Evolutionary conservation across 1,284 basidiomycete genomes (phyloP).

Genomic region (Cryptococcus maquisensis): DNA sequence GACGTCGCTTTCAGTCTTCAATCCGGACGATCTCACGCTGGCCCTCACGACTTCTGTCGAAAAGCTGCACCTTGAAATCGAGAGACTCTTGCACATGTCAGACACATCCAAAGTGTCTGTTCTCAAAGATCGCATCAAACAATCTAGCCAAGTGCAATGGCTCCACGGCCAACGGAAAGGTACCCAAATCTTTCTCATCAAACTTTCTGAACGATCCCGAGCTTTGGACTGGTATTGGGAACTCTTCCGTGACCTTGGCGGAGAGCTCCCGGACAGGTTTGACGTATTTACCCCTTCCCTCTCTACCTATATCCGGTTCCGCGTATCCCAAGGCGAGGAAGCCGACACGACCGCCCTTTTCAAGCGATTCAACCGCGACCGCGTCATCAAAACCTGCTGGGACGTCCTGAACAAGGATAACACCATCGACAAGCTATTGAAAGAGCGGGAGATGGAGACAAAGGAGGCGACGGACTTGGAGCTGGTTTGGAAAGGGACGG

Average conservation of each 20-base stretch:
- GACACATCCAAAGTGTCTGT: constrained; percentile 14
- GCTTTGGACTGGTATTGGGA: constrained; percentile 49
- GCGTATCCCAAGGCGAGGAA: constrained; percentile 23
- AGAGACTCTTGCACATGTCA: constrained; percentile 6
- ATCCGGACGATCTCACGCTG: constrained; percentile 40
- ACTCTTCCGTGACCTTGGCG: constrained; percentile 40
- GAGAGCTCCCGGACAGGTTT: constrained; percentile 32
- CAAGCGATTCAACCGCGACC: constrained; percentile 20
- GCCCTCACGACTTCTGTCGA: constrained; percentile 33
- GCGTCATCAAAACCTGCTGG: constrained; percentile 27
- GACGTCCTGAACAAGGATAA: constrained; percentile 27
- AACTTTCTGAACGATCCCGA: constrained; percentile 37
- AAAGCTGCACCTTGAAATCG: constrained; percentile 21
- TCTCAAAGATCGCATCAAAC: constrained; percentile 23
- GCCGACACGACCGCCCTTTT: constrained; percentile 15
- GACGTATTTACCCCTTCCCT: constrained; percentile 38
- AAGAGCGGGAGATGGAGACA: constrained; percentile 15
- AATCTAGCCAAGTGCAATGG: constrained; percentile 38
- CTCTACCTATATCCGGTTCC: constrained; percentile 30
- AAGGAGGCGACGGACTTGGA: constrained; percentile 20
- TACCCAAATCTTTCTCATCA: constrained; percentile 41
- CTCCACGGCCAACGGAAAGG: constrained; percentile 20
- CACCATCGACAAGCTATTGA: constrained; percentile 26
- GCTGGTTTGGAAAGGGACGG: constrained; percentile 39
- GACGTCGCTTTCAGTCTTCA: constrained; percentile 41